Percentiles rank a stretch among this genome's conserved stretches.
These are phyloP conservation scores for Botryotinia globosa DNA, from an alignment of 2,329 filamentous ascomycete genomes.

Conservation along the genomic window DNA sequence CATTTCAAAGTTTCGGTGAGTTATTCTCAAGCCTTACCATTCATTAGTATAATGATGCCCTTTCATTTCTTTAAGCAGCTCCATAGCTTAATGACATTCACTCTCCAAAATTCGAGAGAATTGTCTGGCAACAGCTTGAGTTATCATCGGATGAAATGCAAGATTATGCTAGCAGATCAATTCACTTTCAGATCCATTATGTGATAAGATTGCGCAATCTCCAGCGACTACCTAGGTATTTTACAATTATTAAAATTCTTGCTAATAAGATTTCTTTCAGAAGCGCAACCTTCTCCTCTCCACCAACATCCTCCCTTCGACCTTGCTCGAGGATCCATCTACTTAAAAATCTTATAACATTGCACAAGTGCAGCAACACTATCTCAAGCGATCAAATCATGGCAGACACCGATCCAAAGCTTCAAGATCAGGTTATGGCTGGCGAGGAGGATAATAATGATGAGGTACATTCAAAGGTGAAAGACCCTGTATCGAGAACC, in stretches of 20 bases:
- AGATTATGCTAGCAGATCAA: constrained; percentile 1
- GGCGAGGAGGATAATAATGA: constrained; percentile 37
- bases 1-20: neutral
- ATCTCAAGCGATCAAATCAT: constrained; percentile 22
- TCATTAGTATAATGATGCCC: neutral
- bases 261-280: constrained; percentile 17
- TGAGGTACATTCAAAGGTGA: constrained; percentile 31
- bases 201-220: neutral
- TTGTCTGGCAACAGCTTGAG: neutral
- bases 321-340: neutral
- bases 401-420: constrained; percentile 34
- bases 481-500: neutral
- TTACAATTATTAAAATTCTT: neutral
- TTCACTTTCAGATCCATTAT: constrained; percentile 3
- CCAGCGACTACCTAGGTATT: too few relatives aligned
- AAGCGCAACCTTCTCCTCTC: neutral
- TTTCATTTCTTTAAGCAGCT: neutral
- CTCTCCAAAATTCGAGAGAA: neutral
- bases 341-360: neutral
- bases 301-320: neutral
- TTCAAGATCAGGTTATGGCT: constrained; percentile 33
- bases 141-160: neutral
- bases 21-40: neutral
- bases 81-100: neutral
- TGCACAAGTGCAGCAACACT: neutral